phyloP scores from a whole-genome alignment of 345 rosid genomes.

The Aegle marmelos region DNA sequence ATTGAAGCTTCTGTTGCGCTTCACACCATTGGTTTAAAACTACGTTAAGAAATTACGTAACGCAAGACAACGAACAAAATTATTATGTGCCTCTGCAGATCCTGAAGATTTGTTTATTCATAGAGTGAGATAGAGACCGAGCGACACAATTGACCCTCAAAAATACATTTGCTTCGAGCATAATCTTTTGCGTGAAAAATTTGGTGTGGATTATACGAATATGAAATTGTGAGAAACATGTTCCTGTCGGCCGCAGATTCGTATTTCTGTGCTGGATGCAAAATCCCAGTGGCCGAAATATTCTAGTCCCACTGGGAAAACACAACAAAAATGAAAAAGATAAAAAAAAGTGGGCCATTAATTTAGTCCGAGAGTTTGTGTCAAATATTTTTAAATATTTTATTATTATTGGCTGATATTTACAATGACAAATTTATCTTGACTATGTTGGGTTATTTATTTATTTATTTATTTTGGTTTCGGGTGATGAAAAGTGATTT shows the following conservation, averaged over 20 bases:
- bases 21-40: neutral
- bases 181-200: neutral
- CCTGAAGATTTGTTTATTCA: neutral
- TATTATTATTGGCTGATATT: too few relatives aligned
- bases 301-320: too few relatives aligned
- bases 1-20: neutral
- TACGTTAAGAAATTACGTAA: neutral
- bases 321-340: too few relatives aligned
- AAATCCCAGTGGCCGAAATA: neutral
- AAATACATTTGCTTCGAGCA: neutral
- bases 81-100: neutral
- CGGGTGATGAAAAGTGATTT: too few relatives aligned
- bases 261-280: neutral
- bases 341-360: too few relatives aligned
- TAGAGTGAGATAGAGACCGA: neutral
- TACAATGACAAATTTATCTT: too few relatives aligned
- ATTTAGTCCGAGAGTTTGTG: too few relatives aligned
- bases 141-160: neutral
- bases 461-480: too few relatives aligned
- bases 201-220: neutral
- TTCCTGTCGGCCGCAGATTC: neutral
- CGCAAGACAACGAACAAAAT: neutral
- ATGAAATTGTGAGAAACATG: neutral
- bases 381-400: too few relatives aligned
- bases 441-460: too few relatives aligned